Base-by-base conservation (phyloP, 305 asterid genomes). In the Petunia hybrid region DNA sequence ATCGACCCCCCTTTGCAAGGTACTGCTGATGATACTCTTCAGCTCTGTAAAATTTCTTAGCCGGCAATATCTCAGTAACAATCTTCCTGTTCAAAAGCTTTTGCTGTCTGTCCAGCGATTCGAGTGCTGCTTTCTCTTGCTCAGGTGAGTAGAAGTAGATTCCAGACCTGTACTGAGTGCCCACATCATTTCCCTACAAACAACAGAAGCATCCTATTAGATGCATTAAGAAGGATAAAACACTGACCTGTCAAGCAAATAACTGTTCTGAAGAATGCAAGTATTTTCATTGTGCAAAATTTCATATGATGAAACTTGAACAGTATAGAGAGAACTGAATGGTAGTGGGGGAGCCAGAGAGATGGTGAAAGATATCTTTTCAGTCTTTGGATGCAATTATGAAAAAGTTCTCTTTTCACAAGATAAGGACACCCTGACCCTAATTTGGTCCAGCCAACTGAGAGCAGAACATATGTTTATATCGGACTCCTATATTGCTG, bases 1-100 rank as follows among this genome's bases (percentile, higher is more conserved):
- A 91, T 35, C 98, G 91, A 65, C 98, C 98, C 1, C 98, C 98
- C 78, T 95, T 95, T 9, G 85, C 89, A 74, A 95, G 97, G 89
- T 95, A 95, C 86, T 95, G 98, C 95, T 93, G 98, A 89, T 93
- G 98, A 82, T 93, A 92, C 87, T 91, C 95, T 80, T 94, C 97
- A 0, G 97, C 98, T 84, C 97, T 80, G 90, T 94, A 93, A 53
- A 91, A 95, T 83, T 93, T 95, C 97, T 93, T 92, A 57, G 97
- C 98, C 2, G 98, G 96, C 42, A 93, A 70, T 60, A 95, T 90
- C 89, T 93, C 98, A 4, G 92, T 89, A 3, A 95, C 95, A 65
- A 95, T 93, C 73, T 80, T 88, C 86, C 97, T 87, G 87, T 88
- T 89, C 87, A 91, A 77, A 77, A 85, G 78, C 89, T 88, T 88